Evolutionary conservation across 1,284 basidiomycete species (phyloP).

Genomic region (Limonomyces culmigenus): DNA sequence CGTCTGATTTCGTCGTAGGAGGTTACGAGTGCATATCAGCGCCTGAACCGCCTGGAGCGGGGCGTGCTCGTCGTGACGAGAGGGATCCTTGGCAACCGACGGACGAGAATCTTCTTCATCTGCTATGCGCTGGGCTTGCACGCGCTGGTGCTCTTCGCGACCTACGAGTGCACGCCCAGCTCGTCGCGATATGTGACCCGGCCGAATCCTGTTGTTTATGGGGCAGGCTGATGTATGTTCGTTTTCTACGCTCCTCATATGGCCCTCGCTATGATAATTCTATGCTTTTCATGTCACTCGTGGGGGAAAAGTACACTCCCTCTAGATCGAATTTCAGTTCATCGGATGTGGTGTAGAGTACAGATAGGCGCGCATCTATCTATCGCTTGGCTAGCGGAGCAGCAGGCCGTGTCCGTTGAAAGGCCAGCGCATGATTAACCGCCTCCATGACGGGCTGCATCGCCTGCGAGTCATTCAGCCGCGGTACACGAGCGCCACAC

Average conservation of each 20-base stretch:
- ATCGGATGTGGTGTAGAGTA: too few relatives aligned
- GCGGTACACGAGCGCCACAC: not conserved
- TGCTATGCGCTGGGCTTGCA: constrained; percentile 70
- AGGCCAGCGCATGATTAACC: constrained; percentile 59
- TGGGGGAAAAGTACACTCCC: too few relatives aligned
- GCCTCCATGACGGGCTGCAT: constrained; percentile 69
- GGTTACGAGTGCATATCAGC: constrained; percentile 80
- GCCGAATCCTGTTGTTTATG: too few relatives aligned
- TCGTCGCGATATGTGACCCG: too few relatives aligned
- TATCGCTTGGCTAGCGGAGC: not conserved
- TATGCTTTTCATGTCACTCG: too few relatives aligned
- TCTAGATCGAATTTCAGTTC: too few relatives aligned
- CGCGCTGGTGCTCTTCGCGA: constrained; percentile 61
- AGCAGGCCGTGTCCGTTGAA: constrained; percentile 22
- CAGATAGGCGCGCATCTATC: too few relatives aligned
- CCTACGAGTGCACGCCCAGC: constrained; percentile 65
- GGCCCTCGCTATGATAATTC: too few relatives aligned
- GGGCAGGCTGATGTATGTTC: too few relatives aligned
- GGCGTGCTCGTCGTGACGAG: constrained; percentile 76
- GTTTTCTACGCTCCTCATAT: too few relatives aligned
- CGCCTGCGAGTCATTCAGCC: constrained; percentile 28
- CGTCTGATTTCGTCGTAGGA: constrained; percentile 38
- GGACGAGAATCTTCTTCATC: constrained; percentile 70
- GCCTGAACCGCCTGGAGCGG: constrained; percentile 83
- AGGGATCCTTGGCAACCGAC: constrained; percentile 75